A percentile compares a stretch with the other conserved stretches of the same genome.
phyloP scores from a whole-genome alignment of 78 protist species.

The Tieghemostelium lacteum region DNA sequence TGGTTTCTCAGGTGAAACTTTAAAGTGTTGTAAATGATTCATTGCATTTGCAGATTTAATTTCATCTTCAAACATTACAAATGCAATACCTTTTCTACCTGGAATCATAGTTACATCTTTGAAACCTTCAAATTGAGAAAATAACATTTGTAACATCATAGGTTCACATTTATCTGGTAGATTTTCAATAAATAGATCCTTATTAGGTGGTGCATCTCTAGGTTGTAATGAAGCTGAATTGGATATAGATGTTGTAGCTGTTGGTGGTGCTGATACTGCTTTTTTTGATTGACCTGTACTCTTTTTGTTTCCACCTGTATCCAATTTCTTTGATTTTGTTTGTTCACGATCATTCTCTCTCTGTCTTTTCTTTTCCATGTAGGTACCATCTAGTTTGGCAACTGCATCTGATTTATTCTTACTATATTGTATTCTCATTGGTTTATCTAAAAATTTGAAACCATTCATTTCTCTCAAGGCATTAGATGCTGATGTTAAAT shows the following conservation, averaged over 20 bases:
- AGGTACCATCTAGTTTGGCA: conserved; percentile 92
- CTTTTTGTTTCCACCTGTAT: conserved; percentile 7
- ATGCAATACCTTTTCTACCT: conserved; percentile 90
- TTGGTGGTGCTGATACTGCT: background rate
- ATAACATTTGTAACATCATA: conserved; percentile 84
- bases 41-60: conserved; percentile 80
- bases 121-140: conserved; percentile 92
- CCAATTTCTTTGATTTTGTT: conserved; percentile 34
- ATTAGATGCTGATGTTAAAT: conserved; percentile 86
- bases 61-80: conserved; percentile 91
- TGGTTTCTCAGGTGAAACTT: conserved; percentile 73
- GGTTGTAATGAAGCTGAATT: conserved; percentile 38
- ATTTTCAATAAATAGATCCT: conserved; percentile 86
- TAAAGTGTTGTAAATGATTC: conserved; percentile 73
- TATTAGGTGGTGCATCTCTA: conserved; percentile 81
- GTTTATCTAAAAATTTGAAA: conserved; percentile 90
- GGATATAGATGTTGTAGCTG: conserved; percentile 3
- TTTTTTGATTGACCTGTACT: conserved; percentile 4
- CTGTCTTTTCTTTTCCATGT: conserved; percentile 46
- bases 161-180: conserved; percentile 88
- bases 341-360: conserved; percentile 34
- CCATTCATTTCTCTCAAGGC: conserved; percentile 92
- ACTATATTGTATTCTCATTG: conserved; percentile 86
- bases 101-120: conserved; percentile 90
- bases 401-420: conserved; percentile 89